Base-by-base conservation (phyloP, 1,284 basidiomycete genomes). In the Trametes hirsuta region DNA sequence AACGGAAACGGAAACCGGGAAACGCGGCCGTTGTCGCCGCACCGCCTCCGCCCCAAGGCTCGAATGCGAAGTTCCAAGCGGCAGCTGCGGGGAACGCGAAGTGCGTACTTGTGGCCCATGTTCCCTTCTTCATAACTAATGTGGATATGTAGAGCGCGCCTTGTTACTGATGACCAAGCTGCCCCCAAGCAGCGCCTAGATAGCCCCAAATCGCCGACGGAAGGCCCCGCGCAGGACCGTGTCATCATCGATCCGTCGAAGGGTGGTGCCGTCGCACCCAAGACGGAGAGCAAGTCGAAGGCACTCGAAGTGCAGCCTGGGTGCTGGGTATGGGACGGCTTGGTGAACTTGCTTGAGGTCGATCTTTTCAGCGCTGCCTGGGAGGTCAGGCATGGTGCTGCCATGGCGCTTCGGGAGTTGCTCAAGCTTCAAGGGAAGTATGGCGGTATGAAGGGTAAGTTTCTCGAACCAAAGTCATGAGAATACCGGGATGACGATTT, bases 381-480 rank as follows among this genome's bases (percentile, higher is more conserved):
- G 97, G 95, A 99, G 74, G 87, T 91, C 6, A 84, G 97, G 50
- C 97, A 99, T 70, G 97, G 97, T 47, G 93, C 96, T 6, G 93
- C 95, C 0, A 86, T 98, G 77, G 96, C 93, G 2, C 75, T 99
- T 34, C 85, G 95, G 54, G 97, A 98, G 70, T 76, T 99, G 30
- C 77, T 99, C 57, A 95, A 95, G 71, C 76, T 86, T 1, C 94
- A 97, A 69, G 97, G 95, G 11, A 81, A 84, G 65, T 87, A 83
- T 47, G 91, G 93, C 36, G 96, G 94, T 15, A 95, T 89, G 84
- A 83, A 80, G 77, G 85, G 91, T 86, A 64, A 47, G 75, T 71
- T 3, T 1, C 14, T 8, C 22, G 21, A 21, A 6, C 15, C n/a
- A 15, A 36, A 8, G 18, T 18, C 10, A n/a, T 11, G 3, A 8